Evolutionary conservation across 1,139 yeast species (phyloP).

Genomic region (Protomyces inundatus): DNA sequence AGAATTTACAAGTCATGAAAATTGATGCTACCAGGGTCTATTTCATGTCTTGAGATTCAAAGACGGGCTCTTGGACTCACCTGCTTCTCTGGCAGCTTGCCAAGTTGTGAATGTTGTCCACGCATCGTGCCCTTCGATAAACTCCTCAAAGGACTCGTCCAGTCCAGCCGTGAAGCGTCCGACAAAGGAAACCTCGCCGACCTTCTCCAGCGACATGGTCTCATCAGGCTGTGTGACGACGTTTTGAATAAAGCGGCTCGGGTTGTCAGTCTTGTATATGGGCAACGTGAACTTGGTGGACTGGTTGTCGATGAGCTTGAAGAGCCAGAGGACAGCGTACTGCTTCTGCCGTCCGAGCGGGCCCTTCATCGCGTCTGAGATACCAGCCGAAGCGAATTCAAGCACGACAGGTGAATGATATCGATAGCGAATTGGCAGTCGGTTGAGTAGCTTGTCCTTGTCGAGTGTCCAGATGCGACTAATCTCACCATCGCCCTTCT

Average conservation of each 20-base stretch:
- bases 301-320: conserved; percentile 20
- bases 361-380: conserved; percentile 18
- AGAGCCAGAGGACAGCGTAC: conserved; percentile 24
- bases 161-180: conserved; percentile 22
- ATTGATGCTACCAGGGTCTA: too few species aligned
- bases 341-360: conserved; percentile 21
- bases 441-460: neutral
- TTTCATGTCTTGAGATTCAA: neutral
- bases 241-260: conserved; percentile 20
- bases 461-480: conserved; percentile 16
- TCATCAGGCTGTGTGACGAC: conserved; percentile 15
- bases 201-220: conserved; percentile 16
- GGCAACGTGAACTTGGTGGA: conserved; percentile 21
- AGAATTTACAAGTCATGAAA: too few species aligned
- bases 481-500: neutral
- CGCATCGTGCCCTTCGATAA: conserved; percentile 14
- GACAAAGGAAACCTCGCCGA: conserved; percentile 22
- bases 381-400: conserved; percentile 19
- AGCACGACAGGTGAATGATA: conserved; percentile 23
- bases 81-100: conserved; percentile 19
- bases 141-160: conserved; percentile 13
- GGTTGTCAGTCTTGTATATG: conserved; percentile 22
- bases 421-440: conserved; percentile 13
- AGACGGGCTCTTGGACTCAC: conserved; percentile 10
- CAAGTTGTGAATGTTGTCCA: conserved; percentile 19